Conservation (phyloP, 345 rosid species). For the Lepidium africanum region DNA sequence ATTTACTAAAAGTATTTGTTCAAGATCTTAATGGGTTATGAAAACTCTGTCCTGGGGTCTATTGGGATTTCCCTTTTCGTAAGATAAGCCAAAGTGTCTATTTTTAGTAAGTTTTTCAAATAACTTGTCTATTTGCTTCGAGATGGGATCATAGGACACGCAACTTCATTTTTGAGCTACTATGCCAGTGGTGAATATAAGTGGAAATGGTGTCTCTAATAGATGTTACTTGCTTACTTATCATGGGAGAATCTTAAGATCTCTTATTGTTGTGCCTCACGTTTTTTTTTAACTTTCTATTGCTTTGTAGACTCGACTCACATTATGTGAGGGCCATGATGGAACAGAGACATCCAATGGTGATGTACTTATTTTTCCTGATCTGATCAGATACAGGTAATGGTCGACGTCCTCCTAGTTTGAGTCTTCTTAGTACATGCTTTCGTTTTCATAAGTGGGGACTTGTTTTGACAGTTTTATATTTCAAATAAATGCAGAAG, state of each 20-base stretch:
- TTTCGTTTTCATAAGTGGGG: not conserved
- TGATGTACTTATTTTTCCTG: conserved; percentile 93
- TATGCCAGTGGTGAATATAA: not conserved
- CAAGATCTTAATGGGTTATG: not conserved
- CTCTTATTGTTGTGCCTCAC: not conserved
- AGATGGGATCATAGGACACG: not conserved
- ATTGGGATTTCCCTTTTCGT: not conserved
- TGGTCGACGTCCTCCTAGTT: not conserved
- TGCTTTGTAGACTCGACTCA: conserved; percentile 60
- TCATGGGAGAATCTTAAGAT: not conserved
- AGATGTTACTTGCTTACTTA: not conserved
- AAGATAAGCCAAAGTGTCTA: not conserved
- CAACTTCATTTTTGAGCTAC: not conserved
- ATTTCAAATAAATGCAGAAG: conserved; percentile 56
- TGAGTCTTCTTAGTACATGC: not conserved
- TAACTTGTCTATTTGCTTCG: not conserved
- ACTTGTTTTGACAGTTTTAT: conserved; percentile 9
- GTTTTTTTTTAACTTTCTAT: not conserved
- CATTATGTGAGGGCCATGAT: conserved; percentile 97
- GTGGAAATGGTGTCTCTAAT: not conserved
- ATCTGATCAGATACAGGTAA: conserved; percentile 96
- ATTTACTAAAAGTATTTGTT: not conserved
- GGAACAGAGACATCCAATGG: conserved; percentile 97
- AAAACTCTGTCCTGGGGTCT: not conserved
- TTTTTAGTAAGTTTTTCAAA: not conserved